Conservation (phyloP, 495 filamentous ascomycete genomes). For the Aspergillus panamensis region DNA sequence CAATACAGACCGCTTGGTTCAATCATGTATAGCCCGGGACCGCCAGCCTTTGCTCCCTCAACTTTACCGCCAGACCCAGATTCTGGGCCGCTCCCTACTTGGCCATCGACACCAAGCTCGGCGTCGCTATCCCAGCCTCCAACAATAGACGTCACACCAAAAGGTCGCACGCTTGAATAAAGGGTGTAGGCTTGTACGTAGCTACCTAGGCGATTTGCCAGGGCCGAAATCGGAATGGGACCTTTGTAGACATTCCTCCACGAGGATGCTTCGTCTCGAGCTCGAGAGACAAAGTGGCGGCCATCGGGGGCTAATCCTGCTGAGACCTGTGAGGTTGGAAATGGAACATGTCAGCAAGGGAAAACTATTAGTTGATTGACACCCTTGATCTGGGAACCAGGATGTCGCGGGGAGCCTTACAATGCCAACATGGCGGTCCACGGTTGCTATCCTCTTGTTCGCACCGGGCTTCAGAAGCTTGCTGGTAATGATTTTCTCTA, state of each 20-base stretch:
- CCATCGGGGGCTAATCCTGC: constrained; percentile 93
- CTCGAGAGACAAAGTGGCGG: constrained; percentile 89
- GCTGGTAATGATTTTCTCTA: constrained; percentile 93
- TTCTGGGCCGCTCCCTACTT: constrained; percentile 76
- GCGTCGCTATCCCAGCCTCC: constrained; percentile 88
- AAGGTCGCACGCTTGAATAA: constrained; percentile 92
- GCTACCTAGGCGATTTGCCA: constrained; percentile 85
- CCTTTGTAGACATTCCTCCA: constrained; percentile 90
- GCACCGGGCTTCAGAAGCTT: constrained; percentile 90
- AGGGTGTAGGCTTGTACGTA: constrained; percentile 97
- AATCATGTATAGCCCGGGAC: constrained; percentile 95
- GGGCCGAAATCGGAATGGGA: constrained; percentile 79
- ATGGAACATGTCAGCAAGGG: constrained; percentile 4
- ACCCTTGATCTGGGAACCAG: not conserved
- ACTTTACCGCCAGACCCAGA: constrained; percentile 78
- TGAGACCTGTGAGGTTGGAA: constrained; percentile 60
- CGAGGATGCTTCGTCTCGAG: constrained; percentile 83
- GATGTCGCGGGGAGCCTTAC: constrained; percentile 50
- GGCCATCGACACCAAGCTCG: constrained; percentile 75
- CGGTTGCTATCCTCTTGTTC: constrained; percentile 93
- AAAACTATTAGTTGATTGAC: not conserved
- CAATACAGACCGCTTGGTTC: constrained; percentile 96
- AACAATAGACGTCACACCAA: constrained; percentile 92
- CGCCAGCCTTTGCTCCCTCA: constrained; percentile 70
- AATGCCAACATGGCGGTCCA: constrained; percentile 90